Percentiles rank a stretch among this genome's conserved stretches.
Evolutionary conservation across 129 eudicot species (phyloP).

Genomic region (Ambrosia trifida): DNA sequence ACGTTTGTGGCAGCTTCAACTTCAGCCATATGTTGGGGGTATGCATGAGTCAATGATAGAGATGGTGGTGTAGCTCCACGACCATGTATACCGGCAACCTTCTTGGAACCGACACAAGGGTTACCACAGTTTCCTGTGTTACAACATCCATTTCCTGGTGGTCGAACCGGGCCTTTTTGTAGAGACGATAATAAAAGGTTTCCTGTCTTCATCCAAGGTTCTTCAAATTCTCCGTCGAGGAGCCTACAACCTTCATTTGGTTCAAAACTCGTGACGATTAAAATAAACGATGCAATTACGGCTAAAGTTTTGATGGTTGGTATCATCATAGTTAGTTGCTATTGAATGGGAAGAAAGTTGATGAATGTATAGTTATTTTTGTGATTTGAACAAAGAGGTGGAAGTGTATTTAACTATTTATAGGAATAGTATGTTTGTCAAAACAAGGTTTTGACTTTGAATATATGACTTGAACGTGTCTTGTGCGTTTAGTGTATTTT

Average conservation of each 20-base stretch:
- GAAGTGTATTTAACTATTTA: not conserved
- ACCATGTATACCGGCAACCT: slow-evolving; percentile 23
- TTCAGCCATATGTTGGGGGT: not conserved
- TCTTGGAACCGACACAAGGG: slow-evolving; percentile 28
- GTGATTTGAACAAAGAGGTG: slow-evolving; percentile 9
- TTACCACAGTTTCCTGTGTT: slow-evolving; percentile 25
- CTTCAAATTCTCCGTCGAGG: slow-evolving; percentile 22
- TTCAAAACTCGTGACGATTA: slow-evolving; percentile 14
- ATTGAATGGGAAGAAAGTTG: not conserved
- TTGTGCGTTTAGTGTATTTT: not conserved
- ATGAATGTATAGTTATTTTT: not conserved
- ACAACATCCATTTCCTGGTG: slow-evolving; percentile 42
- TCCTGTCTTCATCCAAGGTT: slow-evolving; percentile 20
- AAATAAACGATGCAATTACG: slow-evolving; percentile 4
- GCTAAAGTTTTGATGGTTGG: slow-evolving; percentile 14
- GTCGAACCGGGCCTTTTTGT: slow-evolving; percentile 3
- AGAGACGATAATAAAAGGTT: slow-evolving; percentile 27
- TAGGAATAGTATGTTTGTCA: slow-evolving; percentile 3
- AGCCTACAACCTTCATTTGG: slow-evolving; percentile 25
- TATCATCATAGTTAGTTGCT: slow-evolving; percentile 7
- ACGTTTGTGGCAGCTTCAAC: too few relatives aligned
- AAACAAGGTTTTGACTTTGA: slow-evolving; percentile 17
- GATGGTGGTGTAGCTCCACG: not conserved
- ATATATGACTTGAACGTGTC: slow-evolving; percentile 9
- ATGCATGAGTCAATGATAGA: slow-evolving; percentile 4